Percentiles rank a stretch among this genome's conserved stretches.
phyloP scores from a whole-genome alignment of 495 filamentous ascomycete species.

The Talaromyces nanjingensis region DNA sequence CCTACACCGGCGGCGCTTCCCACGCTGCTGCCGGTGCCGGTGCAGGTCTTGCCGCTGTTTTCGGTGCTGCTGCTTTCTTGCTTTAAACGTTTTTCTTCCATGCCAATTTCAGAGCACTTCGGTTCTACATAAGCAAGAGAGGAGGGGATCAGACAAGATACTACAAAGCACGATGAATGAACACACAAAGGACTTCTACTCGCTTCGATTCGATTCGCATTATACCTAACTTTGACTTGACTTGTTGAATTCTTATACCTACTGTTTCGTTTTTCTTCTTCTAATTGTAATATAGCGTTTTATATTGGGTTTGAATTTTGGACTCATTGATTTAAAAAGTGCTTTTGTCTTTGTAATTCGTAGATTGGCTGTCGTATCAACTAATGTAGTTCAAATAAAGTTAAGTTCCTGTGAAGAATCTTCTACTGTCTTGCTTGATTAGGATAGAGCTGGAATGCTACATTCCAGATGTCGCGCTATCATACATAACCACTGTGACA shows the following conservation, averaged over 20 bases:
- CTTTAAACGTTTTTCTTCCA: conserved; percentile 53
- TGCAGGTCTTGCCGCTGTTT: conserved; percentile 64
- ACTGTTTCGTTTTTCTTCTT: background rate
- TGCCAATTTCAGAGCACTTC: too few species aligned
- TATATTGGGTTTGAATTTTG: background rate
- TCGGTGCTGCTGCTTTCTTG: conserved; percentile 66
- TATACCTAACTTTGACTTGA: background rate
- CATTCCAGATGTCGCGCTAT: background rate
- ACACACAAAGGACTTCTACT: background rate
- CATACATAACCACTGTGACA: too few species aligned
- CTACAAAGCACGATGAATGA: conserved; percentile 1
- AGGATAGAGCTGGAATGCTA: background rate
- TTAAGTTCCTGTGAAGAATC: background rate
- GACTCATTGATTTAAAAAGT: background rate
- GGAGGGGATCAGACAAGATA: background rate
- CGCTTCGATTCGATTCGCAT: conserved; percentile 1
- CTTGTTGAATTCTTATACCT: background rate
- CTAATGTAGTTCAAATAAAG: background rate
- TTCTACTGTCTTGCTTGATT: background rate
- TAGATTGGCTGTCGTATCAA: background rate
- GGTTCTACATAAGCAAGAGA: background rate
- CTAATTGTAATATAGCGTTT: conserved; percentile 1
- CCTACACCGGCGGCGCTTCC: conserved; percentile 42
- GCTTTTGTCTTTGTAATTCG: background rate
- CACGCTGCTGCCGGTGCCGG: conserved; percentile 50